Conservation (phyloP, 805 yeast species). For the Hanseniaspora mollemarum region DNA sequence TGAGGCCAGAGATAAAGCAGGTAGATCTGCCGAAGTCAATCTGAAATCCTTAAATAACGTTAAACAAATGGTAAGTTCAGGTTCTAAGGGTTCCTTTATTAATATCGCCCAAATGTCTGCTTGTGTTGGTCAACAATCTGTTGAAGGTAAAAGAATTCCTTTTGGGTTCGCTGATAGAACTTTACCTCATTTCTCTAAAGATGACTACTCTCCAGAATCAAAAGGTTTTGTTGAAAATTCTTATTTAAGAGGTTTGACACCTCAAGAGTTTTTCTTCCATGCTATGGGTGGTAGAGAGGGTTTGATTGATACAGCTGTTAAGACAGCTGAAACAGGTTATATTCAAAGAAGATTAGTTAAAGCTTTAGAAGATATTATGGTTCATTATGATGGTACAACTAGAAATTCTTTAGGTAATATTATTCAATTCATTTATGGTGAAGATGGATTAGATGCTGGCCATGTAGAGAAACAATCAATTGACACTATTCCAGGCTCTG, state of each 20-base stretch:
- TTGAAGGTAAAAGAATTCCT: constrained; percentile 98
- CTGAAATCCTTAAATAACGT: constrained; percentile 90
- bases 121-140: constrained; percentile 99
- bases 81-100: constrained; percentile 97
- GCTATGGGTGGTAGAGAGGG: constrained; percentile 99
- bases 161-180: constrained; percentile 95
- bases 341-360: constrained; percentile 96
- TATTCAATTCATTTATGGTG: constrained; percentile 94
- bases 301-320: constrained; percentile 97
- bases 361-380: constrained; percentile 95
- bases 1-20: constrained; percentile 98
- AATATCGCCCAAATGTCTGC: constrained; percentile 99
- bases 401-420: constrained; percentile 95
- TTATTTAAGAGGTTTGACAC: constrained; percentile 91
- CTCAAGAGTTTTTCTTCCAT: constrained; percentile 97
- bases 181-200: constrained; percentile 94
- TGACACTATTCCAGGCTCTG: constrained; percentile 91
- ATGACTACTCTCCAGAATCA: constrained; percentile 96
- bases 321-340: constrained; percentile 97
- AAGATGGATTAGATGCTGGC: constrained; percentile 97
- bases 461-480: constrained; percentile 93
- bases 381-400: constrained; percentile 95
- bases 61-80: constrained; percentile 98
- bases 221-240: constrained; percentile 97
- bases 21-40: constrained; percentile 95